Conservation (phyloP, 768 basidiomycete species). For the Clathrus columnatus region DNA sequence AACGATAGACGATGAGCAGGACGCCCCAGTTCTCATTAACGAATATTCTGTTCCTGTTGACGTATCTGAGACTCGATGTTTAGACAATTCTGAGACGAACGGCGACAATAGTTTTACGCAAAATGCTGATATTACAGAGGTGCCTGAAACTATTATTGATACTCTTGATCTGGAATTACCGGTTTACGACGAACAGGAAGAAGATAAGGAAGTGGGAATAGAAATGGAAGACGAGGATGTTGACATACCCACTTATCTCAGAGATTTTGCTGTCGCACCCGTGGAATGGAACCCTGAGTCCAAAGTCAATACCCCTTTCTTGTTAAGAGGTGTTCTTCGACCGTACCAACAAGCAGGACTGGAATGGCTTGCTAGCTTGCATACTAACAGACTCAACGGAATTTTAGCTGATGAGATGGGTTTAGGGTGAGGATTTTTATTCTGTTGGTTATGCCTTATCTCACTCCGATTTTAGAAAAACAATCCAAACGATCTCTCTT, state of each 20-base stretch:
- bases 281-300: conserved; percentile 56
- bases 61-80: background rate
- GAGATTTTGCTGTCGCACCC: conserved; percentile 61
- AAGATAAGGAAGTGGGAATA: conserved; percentile 5
- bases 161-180: background rate
- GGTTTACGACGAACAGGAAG: background rate
- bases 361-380: conserved; percentile 89
- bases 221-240: conserved; percentile 13
- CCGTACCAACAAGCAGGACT: conserved; percentile 91
- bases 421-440: conserved; percentile 57
- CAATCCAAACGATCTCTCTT: conserved; percentile 92
- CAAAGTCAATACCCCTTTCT: conserved; percentile 53
- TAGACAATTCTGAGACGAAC: background rate
- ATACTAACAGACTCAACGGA: conserved; percentile 71
- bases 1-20: background rate
- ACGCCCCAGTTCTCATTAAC: background rate
- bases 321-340: conserved; percentile 80
- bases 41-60: background rate
- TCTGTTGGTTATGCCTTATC: conserved; percentile 18
- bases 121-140: background rate
- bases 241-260: conserved; percentile 38
- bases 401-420: conserved; percentile 95
- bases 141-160: background rate
- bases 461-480: conserved; percentile 50
- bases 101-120: background rate